These are phyloP conservation scores for Boechera stricta DNA, from an alignment of 345 rosid genomes.

Conservation along the genomic window DNA sequence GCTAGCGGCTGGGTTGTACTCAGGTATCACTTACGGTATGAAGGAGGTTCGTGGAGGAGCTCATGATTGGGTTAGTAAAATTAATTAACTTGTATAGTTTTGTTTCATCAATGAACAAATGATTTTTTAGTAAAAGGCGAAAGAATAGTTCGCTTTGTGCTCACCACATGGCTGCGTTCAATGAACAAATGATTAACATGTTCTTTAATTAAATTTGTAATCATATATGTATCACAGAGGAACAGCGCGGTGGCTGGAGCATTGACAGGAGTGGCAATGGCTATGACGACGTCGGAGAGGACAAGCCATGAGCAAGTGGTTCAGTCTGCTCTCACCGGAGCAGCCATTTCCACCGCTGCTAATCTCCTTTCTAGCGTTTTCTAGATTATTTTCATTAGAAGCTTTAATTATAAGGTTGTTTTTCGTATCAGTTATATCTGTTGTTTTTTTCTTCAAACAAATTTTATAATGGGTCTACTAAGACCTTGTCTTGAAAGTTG, in stretches of 20 bases:
- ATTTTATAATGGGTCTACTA: background rate
- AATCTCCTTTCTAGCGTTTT: conserved; percentile 79
- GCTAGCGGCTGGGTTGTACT: conserved; percentile 83
- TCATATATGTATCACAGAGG: conserved; percentile 51
- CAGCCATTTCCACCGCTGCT: conserved; percentile 86
- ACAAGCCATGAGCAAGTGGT: conserved; percentile 79
- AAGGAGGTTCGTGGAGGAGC: conserved; percentile 82
- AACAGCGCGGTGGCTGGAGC: conserved; percentile 97
- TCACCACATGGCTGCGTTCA: conserved; percentile 39
- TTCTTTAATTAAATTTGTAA: background rate
- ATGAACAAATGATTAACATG: background rate
- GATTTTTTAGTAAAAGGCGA: conserved; percentile 42
- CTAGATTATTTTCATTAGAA: conserved; percentile 33
- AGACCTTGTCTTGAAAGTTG: background rate
- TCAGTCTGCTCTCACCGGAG: conserved; percentile 91
- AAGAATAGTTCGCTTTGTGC: conserved; percentile 44
- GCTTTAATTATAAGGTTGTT: background rate
- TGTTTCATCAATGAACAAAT: background rate
- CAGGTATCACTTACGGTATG: conserved; percentile 88
- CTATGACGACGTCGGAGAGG: conserved; percentile 66
- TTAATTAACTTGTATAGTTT: background rate
- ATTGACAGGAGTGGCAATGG: conserved; percentile 79
- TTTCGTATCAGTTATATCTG: conserved; percentile 17
- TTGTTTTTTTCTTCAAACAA: background rate
- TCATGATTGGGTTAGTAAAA: conserved; percentile 81